A percentile compares a stretch with the other conserved stretches of the same genome.
Conservation (phyloP, 495 filamentous ascomycete genomes). For the Usnea hakonensis region DNA sequence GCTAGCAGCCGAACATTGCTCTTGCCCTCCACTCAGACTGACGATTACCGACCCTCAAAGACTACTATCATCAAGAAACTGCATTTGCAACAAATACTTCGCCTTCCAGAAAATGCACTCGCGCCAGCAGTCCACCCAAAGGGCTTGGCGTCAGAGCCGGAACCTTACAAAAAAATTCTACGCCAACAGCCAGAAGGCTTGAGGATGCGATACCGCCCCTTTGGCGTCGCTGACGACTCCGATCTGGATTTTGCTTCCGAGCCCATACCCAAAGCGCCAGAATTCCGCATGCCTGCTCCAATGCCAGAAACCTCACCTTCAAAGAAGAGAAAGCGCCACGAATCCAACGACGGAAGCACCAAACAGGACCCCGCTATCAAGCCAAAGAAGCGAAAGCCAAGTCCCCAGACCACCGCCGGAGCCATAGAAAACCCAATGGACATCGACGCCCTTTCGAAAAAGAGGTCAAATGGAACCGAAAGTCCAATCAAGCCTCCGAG, state of each 20-base stretch:
- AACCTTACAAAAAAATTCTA: conserved; percentile 7
- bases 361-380: background rate
- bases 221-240: conserved; percentile 16
- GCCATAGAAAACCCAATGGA: background rate
- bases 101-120: conserved; percentile 6
- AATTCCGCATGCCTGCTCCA: conserved; percentile 5
- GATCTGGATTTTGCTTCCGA: background rate
- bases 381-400: conserved; percentile 6
- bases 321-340: conserved; percentile 2
- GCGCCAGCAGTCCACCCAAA: background rate
- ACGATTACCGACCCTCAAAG: conserved; percentile 10
- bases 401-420: background rate
- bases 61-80: conserved; percentile 12
- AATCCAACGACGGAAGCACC: background rate
- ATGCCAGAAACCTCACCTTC: background rate
- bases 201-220: conserved; percentile 25
- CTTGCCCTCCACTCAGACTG: conserved; percentile 14
- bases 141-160: background rate
- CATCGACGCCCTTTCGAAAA: background rate
- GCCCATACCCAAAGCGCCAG: background rate
- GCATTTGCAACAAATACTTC: conserved; percentile 22
- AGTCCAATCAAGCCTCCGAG: background rate
- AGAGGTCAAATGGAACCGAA: background rate
- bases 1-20: conserved; percentile 5
- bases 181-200: conserved; percentile 22